phyloP scores from a whole-genome alignment of 164 flowering plant genomes.

The Paratinospora sagittata region DNA sequence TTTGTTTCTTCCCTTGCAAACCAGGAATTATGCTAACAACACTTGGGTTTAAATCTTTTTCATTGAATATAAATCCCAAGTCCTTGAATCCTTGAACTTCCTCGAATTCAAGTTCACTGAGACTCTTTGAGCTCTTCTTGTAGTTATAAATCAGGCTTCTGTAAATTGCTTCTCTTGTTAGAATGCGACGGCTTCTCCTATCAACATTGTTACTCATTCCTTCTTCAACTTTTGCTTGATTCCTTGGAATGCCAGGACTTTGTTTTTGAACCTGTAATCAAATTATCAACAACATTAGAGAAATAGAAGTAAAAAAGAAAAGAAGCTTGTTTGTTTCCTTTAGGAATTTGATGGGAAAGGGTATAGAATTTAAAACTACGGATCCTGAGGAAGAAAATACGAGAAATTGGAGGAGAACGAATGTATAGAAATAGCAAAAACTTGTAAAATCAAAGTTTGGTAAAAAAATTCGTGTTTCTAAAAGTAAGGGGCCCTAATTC shows the following conservation, averaged over 20 bases:
- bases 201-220: constrained; percentile 3
- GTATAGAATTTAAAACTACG: too few relatives aligned
- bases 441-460: too few relatives aligned
- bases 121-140: constrained; percentile 33
- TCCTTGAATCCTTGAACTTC: constrained; percentile 63
- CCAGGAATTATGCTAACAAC: constrained; percentile 47
- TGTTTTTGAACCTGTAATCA: constrained; percentile 13
- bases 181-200: background rate
- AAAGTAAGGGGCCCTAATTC: background rate
- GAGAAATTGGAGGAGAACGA: too few relatives aligned
- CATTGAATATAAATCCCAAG: constrained; percentile 48
- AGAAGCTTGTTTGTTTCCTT: too few relatives aligned
- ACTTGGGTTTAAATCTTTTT: constrained; percentile 31
- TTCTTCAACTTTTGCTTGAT: constrained; percentile 3
- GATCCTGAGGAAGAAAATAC: too few relatives aligned
- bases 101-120: constrained; percentile 42
- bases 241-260: constrained; percentile 21
- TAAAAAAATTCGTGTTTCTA: background rate
- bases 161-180: constrained; percentile 16
- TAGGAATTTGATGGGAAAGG: too few relatives aligned
- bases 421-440: background rate
- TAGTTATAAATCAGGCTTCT: constrained; percentile 19
- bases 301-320: background rate
- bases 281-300: background rate
- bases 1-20: constrained; percentile 33